Conservation (phyloP, 2,329 filamentous ascomycete species). For the Ustilaginoidea virens region DNA sequence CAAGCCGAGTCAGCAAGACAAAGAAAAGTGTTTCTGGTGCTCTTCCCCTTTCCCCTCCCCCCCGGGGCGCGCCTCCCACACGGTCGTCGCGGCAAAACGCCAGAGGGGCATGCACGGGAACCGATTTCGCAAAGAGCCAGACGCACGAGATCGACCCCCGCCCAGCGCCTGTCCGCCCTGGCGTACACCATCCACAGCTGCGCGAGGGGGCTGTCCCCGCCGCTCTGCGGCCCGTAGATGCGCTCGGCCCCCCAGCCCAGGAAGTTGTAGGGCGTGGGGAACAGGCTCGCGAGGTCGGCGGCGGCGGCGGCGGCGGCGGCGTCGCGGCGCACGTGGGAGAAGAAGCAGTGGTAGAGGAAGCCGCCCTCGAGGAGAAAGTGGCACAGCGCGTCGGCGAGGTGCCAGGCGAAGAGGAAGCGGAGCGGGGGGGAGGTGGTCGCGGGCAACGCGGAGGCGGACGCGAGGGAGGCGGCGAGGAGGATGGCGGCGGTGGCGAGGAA, state of each 20-base stretch:
- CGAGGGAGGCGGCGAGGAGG: slow-evolving; percentile 29
- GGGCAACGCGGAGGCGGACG: slow-evolving; percentile 32
- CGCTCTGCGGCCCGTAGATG: slow-evolving; percentile 42
- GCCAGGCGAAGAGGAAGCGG: slow-evolving; percentile 84
- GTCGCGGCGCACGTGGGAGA: slow-evolving; percentile 30
- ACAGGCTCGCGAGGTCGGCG: slow-evolving; percentile 16
- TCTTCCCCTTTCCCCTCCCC: too few relatives aligned
- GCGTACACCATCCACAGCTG: slow-evolving; percentile 57
- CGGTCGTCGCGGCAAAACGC: too few relatives aligned
- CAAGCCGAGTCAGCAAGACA: slow-evolving; percentile 3
- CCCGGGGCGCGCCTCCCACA: too few relatives aligned
- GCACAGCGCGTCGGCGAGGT: slow-evolving; percentile 81
- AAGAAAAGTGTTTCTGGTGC: too few relatives aligned
- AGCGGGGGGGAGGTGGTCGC: slow-evolving; percentile 35
- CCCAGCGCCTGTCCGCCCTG: slow-evolving; percentile 48
- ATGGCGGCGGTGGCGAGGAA: slow-evolving; percentile 40
- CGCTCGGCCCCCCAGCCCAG: slow-evolving; percentile 28
- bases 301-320: slow-evolving; percentile 9
- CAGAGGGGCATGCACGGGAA: not conserved
- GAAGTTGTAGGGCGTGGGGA: slow-evolving; percentile 36
- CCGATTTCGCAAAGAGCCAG: too few relatives aligned
- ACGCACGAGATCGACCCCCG: slow-evolving; percentile 41
- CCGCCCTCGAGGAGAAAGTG: slow-evolving; percentile 84
- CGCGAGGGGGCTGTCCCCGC: slow-evolving; percentile 36
- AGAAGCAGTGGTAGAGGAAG: slow-evolving; percentile 91